Evolutionary conservation across 1,284 basidiomycete genomes (phyloP).

Genomic region (Cutaneotrichosporon curvatum): DNA sequence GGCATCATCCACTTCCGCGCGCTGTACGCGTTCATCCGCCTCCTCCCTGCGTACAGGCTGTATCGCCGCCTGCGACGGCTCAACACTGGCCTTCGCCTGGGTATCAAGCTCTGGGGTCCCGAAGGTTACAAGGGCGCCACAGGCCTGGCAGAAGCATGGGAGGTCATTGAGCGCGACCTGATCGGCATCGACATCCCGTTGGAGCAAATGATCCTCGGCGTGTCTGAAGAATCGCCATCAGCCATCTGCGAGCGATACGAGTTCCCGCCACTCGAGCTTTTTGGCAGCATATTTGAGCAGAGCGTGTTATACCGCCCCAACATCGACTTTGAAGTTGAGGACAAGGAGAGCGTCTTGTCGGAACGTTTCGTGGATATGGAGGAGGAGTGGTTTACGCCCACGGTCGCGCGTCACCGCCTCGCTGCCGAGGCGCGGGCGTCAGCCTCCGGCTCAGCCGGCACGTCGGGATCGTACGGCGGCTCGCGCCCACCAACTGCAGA

Average conservation of each 20-base stretch:
- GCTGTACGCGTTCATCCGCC: conserved; percentile 35
- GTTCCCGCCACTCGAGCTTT: conserved; percentile 34
- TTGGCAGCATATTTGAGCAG: conserved; percentile 34
- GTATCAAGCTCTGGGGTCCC: conserved; percentile 44
- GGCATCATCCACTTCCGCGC: conserved; percentile 44
- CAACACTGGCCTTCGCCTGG: conserved; percentile 39
- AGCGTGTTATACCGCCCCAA: conserved; percentile 33
- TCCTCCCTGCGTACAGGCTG: conserved; percentile 39
- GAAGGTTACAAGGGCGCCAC: conserved; percentile 31
- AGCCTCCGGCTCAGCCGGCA: conserved; percentile 1
- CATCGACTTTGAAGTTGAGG: conserved; percentile 40
- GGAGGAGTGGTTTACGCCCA: conserved; percentile 46
- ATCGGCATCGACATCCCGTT: conserved; percentile 34
- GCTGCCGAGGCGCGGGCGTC: conserved; percentile 17
- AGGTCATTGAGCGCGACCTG: conserved; percentile 40
- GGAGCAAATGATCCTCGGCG: conserved; percentile 19
- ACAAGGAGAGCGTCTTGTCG: conserved; percentile 41
- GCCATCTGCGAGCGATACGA: conserved; percentile 19
- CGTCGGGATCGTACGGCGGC: background rate
- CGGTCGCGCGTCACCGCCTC: conserved; percentile 31
- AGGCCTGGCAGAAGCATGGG: conserved; percentile 38
- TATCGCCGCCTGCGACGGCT: conserved; percentile 34
- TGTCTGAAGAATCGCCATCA: background rate
- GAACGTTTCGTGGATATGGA: conserved; percentile 44
- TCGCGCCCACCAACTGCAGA: too few species aligned